Conservation (phyloP, 2,329 filamentous ascomycete genomes). For the Scortechinia acanthostroma region DNA sequence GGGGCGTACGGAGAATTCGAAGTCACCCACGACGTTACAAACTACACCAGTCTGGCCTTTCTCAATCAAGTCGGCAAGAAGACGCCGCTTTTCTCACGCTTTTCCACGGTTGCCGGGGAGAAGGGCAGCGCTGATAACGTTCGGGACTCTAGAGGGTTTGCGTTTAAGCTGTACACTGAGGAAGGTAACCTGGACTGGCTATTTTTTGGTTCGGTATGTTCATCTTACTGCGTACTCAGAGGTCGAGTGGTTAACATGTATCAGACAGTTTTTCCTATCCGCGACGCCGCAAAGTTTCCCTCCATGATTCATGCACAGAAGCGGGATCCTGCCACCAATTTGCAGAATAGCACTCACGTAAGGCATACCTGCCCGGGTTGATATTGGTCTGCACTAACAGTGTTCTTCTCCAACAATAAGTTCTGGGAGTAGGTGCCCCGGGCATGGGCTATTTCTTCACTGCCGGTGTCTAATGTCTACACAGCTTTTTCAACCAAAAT, state of each 20-base stretch:
- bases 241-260: background rate
- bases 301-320: slow-evolving; percentile 18
- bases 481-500: slow-evolving; percentile 26
- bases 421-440: slow-evolving; percentile 21
- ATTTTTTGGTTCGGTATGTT: background rate
- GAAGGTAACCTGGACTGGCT: slow-evolving; percentile 1
- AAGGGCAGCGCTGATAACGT: background rate
- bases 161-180: background rate
- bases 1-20: slow-evolving; percentile 50
- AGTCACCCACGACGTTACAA: slow-evolving; percentile 45
- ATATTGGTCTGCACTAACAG: background rate
- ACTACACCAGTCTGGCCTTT: slow-evolving; percentile 45
- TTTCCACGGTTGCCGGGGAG: background rate
- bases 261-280: slow-evolving; percentile 31
- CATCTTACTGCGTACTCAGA: background rate
- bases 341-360: slow-evolving; percentile 22
- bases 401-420: slow-evolving; percentile 4
- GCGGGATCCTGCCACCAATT: slow-evolving; percentile 18
- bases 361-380: slow-evolving; percentile 16
- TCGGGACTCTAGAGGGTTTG: background rate
- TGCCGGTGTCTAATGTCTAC: background rate
- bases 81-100: slow-evolving; percentile 14
- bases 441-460: no score
- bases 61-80: slow-evolving; percentile 43
- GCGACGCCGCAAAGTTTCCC: slow-evolving; percentile 31